phyloP scores from a whole-genome alignment of 1,139 yeast genomes.

The Taphrina deformans region DNA sequence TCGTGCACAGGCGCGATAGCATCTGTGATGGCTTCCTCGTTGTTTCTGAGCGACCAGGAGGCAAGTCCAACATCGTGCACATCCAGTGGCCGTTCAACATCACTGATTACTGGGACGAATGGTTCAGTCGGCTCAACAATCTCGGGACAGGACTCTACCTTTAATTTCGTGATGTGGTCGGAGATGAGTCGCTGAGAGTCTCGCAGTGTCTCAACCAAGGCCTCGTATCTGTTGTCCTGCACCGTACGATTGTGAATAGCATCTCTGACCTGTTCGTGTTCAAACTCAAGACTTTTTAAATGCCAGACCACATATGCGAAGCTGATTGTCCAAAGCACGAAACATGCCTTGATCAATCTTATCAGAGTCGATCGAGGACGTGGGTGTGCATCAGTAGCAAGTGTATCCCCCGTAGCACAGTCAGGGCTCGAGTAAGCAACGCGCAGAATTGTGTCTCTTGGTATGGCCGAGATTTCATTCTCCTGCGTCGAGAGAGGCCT shows the following conservation, averaged over 20 bases:
- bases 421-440: not conserved
- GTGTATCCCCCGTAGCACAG: no score
- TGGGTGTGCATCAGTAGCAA: not conserved
- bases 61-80: not conserved
- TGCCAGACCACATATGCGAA: not conserved
- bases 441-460: not conserved
- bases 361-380: not conserved
- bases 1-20: not conserved
- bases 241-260: not conserved
- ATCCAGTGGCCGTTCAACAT: not conserved
- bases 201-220: not conserved
- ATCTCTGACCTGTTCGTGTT: not conserved
- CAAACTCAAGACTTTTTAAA: not conserved
- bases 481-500: not conserved
- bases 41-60: not conserved
- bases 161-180: not conserved
- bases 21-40: not conserved
- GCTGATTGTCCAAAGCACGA: not conserved
- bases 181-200: not conserved
- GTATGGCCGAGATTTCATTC: not conserved
- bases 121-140: not conserved
- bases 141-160: not conserved
- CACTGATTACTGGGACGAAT: no score
- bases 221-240: not conserved
- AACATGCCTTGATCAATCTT: not conserved